These are phyloP conservation scores for Ceratonia siliqua DNA, from an alignment of 306 rosid genomes.

Conservation along the genomic window DNA sequence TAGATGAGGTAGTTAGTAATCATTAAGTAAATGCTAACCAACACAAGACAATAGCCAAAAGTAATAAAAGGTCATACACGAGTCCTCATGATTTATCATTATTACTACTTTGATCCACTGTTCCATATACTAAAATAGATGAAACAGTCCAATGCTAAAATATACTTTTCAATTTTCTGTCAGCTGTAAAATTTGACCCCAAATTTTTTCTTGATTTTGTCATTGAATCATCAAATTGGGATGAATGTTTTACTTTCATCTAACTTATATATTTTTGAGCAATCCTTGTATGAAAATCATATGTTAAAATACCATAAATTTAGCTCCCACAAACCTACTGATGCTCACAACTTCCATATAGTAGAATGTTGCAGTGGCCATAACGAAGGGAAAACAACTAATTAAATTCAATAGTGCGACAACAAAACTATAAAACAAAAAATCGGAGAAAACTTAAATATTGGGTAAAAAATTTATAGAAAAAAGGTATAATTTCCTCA, in stretches of 20 bases:
- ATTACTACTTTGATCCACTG: not conserved
- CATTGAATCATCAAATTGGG: not conserved
- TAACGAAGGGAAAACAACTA: not conserved
- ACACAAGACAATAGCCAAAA: not conserved
- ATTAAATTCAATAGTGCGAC: not conserved
- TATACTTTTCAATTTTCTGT: not conserved
- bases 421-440: not conserved
- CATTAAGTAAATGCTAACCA: not conserved
- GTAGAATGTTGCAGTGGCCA: not conserved
- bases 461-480: not conserved
- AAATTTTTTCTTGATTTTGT: not conserved
- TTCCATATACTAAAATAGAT: not conserved
- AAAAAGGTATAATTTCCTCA: not conserved
- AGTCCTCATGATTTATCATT: not conserved
- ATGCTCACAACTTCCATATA: not conserved
- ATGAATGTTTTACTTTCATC: not conserved
- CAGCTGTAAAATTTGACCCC: not conserved
- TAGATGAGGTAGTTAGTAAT: conserved; percentile 1
- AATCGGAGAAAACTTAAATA: not conserved
- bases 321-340: not conserved
- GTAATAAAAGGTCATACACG: not conserved
- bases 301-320: not conserved
- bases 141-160: not conserved
- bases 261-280: not conserved
- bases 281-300: not conserved